Conservation (phyloP, 2,329 filamentous ascomycete species). For the Aspergillus luchuensis region DNA sequence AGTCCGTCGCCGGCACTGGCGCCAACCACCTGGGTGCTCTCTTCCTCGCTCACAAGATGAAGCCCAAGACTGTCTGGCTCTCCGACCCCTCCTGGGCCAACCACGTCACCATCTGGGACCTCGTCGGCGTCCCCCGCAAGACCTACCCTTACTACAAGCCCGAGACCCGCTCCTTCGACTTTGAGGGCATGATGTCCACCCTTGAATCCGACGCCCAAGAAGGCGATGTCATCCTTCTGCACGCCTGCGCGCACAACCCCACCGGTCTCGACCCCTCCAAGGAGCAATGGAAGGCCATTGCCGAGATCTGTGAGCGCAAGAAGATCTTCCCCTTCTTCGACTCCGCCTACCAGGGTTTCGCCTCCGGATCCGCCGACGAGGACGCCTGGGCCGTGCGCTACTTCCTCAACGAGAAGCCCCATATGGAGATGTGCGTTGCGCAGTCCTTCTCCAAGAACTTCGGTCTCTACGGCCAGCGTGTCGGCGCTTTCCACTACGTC, state of each 20-base stretch:
- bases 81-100: slow-evolving; percentile 97
- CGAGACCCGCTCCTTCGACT: slow-evolving; percentile 45
- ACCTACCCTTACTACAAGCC: slow-evolving; percentile 93
- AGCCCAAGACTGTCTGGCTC: slow-evolving; percentile 73
- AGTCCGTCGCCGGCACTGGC: slow-evolving; percentile 95
- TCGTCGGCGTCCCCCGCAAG: slow-evolving; percentile 73
- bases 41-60: slow-evolving; percentile 88
- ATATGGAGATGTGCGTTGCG: slow-evolving; percentile 67
- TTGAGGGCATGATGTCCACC: slow-evolving; percentile 69
- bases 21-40: slow-evolving; percentile 89
- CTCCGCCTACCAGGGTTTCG: slow-evolving; percentile 95
- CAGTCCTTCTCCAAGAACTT: slow-evolving; percentile 65
- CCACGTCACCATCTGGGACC: slow-evolving; percentile 88
- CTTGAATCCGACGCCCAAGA: slow-evolving; percentile 83
- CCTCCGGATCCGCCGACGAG: slow-evolving; percentile 79
- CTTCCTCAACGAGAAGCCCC: slow-evolving; percentile 74
- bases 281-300: slow-evolving; percentile 90
- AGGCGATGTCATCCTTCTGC: slow-evolving; percentile 81
- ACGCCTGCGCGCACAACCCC: slow-evolving; percentile 96
- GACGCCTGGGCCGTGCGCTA: slow-evolving; percentile 89
- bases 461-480: slow-evolving; percentile 92
- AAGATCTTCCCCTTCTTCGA: slow-evolving; percentile 97
- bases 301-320: slow-evolving; percentile 73
- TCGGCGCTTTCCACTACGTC: slow-evolving; percentile 80
- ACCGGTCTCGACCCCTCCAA: slow-evolving; percentile 91